Conservation (phyloP, 2,329 filamentous ascomycete genomes). For the Cercospora beticola region DNA sequence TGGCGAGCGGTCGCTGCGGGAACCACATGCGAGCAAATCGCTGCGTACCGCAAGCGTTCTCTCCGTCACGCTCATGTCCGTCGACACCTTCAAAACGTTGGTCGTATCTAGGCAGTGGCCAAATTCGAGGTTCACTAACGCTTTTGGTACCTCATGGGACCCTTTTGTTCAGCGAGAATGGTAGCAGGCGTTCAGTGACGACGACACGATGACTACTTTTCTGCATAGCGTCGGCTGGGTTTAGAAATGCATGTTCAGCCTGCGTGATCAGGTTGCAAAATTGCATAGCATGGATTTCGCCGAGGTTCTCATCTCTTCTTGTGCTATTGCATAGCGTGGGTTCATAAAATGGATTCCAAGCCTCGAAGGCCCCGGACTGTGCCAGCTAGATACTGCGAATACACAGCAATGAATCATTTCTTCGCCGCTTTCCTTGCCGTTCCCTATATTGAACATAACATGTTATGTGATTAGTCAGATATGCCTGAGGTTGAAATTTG, state of each 20-base stretch:
- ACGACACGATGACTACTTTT: background rate
- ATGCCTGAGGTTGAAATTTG: background rate
- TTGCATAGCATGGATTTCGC: background rate
- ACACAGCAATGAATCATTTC: background rate
- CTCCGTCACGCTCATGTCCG: conserved; percentile 19
- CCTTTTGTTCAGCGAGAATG: background rate
- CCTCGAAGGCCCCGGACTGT: background rate
- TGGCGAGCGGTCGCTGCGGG: conserved; percentile 47
- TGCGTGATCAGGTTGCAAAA: background rate
- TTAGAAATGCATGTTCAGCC: background rate
- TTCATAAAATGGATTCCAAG: background rate
- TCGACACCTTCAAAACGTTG: conserved; percentile 10
- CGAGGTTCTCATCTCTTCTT: background rate
- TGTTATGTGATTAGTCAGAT: background rate
- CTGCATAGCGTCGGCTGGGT: background rate
- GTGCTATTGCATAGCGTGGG: background rate
- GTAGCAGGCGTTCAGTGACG: background rate
- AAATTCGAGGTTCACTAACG: background rate
- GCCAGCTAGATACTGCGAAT: no score
- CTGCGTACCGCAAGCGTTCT: conserved; percentile 38
- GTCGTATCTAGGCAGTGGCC: background rate
- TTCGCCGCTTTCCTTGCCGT: background rate
- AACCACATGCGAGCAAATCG: conserved; percentile 40
- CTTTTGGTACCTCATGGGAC: background rate
- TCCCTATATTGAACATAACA: background rate